Base-by-base conservation (phyloP, 495 filamentous ascomycete genomes). In the Astrocystis sublimbata region DNA sequence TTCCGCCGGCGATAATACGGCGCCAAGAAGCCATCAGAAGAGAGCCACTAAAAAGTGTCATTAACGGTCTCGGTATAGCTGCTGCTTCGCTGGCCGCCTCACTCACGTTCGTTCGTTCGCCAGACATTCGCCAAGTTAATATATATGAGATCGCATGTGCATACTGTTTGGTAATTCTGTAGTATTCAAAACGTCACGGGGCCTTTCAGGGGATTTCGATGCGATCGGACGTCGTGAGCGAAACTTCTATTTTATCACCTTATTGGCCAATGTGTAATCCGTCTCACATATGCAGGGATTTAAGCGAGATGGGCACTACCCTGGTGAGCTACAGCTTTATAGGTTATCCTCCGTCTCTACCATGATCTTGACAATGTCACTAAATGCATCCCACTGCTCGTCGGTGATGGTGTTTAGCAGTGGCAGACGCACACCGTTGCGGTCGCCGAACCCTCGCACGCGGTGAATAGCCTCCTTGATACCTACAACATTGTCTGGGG, bases 371-470 rank as follows among this genome's bases (percentile, higher is more conserved):
- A 55, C 19, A 31, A 54, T 55, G 49, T 41, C 50, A n/a, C 28
- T 38, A 15, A 35, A 61, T 45, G 36, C 50, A 13, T 26, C 28
- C 60, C 60, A 62, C 50, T 62, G 38, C 31, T 54, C 50, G 31
- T 62, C 50, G 21, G 60, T 62, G 24, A 62, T 62, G 40, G 40
- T 55, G 23, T 62, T 49, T 10, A 53, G 58, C 23, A 53, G 26
- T 35, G 50, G 58, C 23, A 53, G 58, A 26, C 47, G 36, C 10
- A 52, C 58, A 26, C 47, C 47, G 43, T 61, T 61, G 38, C 47
- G 47, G 47, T 55, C 41, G 30, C 51, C 60, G 19, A 55, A 55
- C n/a, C 50, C 58, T 62, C 60, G 51, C 30, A 54, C 50, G 50
- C 49, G 38, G 42, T 45, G 7, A 15, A 55, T 36, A 4, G 60